Conservation (phyloP, 345 rosid genomes). For the Rhizophora apiculata region DNA sequence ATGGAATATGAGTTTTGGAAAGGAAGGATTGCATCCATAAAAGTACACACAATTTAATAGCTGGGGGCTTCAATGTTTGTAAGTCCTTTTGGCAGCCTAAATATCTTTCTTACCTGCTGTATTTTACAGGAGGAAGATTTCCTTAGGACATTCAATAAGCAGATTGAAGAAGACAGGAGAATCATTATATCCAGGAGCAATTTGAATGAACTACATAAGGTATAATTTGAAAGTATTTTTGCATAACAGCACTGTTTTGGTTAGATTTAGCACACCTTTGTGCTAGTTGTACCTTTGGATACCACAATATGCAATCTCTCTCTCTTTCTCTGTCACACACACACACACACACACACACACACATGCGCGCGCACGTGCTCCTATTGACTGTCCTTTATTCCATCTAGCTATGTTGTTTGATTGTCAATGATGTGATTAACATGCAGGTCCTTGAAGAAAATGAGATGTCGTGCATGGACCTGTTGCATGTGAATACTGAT, state of each 20-base stretch:
- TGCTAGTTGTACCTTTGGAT: not conserved
- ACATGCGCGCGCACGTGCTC: too few species aligned
- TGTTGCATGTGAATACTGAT: slow-evolving; percentile 70
- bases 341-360: too few species aligned
- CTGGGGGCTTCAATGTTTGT: not conserved
- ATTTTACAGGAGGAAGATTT: slow-evolving; percentile 70
- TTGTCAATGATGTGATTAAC: slow-evolving; percentile 10
- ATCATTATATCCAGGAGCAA: slow-evolving; percentile 82
- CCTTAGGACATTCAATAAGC: slow-evolving; percentile 72
- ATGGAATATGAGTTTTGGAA: not conserved
- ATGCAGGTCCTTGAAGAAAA: slow-evolving; percentile 91
- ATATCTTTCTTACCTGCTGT: slow-evolving; percentile 6
- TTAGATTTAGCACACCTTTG: not conserved
- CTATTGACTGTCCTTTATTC: not conserved
- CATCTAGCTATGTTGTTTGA: not conserved
- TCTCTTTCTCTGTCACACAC: too few species aligned
- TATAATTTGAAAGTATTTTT: slow-evolving; percentile 15
- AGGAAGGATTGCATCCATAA: not conserved
- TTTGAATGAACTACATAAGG: slow-evolving; percentile 78
- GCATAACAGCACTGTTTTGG: not conserved
- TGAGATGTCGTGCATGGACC: slow-evolving; percentile 71
- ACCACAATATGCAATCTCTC: not conserved
- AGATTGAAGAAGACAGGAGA: slow-evolving; percentile 85
- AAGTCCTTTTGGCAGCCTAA: not conserved
- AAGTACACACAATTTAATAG: not conserved